phyloP scores from a whole-genome alignment of 2,329 filamentous ascomycete species.

The Lasiodiplodia citricola region DNA sequence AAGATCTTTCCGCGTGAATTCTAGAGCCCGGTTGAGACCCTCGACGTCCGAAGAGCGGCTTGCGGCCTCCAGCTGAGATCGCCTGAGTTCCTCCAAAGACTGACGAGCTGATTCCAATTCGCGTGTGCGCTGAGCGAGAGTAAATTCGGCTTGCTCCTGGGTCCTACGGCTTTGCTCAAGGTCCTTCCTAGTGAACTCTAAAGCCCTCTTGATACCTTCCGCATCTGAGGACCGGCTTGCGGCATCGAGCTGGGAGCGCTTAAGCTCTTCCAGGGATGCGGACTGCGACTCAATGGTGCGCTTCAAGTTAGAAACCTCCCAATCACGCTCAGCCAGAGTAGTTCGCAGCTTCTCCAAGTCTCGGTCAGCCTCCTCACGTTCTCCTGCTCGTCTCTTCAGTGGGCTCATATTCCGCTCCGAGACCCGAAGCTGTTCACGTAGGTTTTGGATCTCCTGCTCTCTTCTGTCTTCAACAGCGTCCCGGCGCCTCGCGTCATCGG shows the following conservation, averaged over 20 bases:
- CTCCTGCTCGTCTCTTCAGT: constrained; percentile 41
- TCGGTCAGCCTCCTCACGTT: constrained; percentile 38
- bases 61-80: neutral
- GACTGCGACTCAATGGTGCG: constrained; percentile 41
- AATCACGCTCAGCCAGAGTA: constrained; percentile 40
- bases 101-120: constrained; percentile 38
- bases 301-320: constrained; percentile 38
- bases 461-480: constrained; percentile 37
- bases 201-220: constrained; percentile 8
- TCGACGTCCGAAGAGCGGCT: constrained; percentile 9
- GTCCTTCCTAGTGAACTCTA: constrained; percentile 21
- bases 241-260: constrained; percentile 29
- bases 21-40: neutral
- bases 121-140: constrained; percentile 40
- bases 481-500: constrained; percentile 41
- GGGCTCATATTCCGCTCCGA: constrained; percentile 44
- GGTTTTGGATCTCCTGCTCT: constrained; percentile 22
- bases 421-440: constrained; percentile 35
- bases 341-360: constrained; percentile 40
- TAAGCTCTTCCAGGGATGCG: constrained; percentile 37
- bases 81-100: constrained; percentile 39
- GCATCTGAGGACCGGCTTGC: constrained; percentile 9
- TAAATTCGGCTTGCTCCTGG: constrained; percentile 13
- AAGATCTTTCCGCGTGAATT: constrained; percentile 17
- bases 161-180: constrained; percentile 21